Conservation (phyloP, 2,329 filamentous ascomycete genomes). For the Podosphaera aphanis region DNA sequence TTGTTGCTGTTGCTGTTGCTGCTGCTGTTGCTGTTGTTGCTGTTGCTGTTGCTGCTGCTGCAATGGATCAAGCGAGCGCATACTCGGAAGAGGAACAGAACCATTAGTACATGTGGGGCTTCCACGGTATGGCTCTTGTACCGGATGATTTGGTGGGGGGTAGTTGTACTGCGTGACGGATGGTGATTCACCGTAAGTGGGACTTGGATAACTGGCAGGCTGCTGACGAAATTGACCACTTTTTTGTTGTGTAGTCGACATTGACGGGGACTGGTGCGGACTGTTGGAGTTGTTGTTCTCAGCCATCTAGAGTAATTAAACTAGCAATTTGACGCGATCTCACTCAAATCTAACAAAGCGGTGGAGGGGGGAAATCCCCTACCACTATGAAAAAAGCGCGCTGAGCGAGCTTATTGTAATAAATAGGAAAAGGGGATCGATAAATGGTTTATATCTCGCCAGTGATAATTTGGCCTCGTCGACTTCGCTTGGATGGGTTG, state of each 20-base stretch:
- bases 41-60: conserved; percentile 15
- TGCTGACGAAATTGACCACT: conserved; percentile 9
- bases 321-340: not conserved
- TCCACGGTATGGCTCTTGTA: conserved; percentile 21
- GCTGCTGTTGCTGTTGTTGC: no score
- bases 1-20: no score
- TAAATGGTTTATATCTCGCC: no score
- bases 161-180: conserved; percentile 22
- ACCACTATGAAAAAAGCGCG: not conserved
- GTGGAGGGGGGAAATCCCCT: not conserved
- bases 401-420: not conserved
- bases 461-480: no score
- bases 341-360: not conserved
- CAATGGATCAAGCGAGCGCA: conserved; percentile 24
- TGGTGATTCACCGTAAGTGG: conserved; percentile 25
- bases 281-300: conserved; percentile 8
- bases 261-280: conserved; percentile 15
- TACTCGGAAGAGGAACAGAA: conserved; percentile 25
- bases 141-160: conserved; percentile 17
- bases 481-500: not conserved
- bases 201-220: conserved; percentile 20
- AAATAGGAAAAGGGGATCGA: no score
- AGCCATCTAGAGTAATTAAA: not conserved
- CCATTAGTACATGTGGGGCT: conserved; percentile 21
- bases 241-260: conserved; percentile 14